Percentiles rank a stretch among this genome's conserved stretches.
These are phyloP conservation scores for Boletales sp. DNA, from an alignment of 768 basidiomycete species.

Conservation along the genomic window DNA sequence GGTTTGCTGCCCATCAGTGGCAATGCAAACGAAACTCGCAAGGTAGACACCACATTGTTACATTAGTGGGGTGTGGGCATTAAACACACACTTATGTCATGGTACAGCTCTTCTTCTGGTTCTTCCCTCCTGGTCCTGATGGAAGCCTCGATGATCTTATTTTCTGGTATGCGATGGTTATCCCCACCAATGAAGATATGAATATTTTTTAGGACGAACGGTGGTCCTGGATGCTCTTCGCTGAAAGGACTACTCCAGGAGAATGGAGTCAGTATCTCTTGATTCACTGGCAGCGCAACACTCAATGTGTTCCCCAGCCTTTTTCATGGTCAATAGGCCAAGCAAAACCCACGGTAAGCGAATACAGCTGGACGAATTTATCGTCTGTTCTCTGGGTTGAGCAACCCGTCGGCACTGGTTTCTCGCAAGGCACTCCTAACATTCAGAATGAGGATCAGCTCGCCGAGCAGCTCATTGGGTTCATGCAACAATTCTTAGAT, in stretches of 20 bases:
- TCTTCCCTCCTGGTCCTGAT: conserved; percentile 73
- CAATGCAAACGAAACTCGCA: conserved; percentile 57
- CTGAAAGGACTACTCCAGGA: conserved; percentile 70
- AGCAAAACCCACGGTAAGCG: conserved; percentile 60
- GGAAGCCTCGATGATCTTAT: conserved; percentile 72
- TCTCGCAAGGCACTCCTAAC: conserved; percentile 65
- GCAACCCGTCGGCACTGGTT: conserved; percentile 79
- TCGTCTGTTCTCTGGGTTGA: conserved; percentile 74
- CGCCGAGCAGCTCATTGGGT: conserved; percentile 51
- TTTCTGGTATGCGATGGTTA: conserved; percentile 51
- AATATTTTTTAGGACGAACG: conserved; percentile 56
- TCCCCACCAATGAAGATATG: background rate
- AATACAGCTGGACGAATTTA: conserved; percentile 77
- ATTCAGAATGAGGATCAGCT: conserved; percentile 57
- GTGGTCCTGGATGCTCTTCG: conserved; percentile 78
- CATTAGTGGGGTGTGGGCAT: too few species aligned
- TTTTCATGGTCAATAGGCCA: conserved; percentile 63
- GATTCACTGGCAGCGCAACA: conserved; percentile 16
- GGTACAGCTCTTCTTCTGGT: conserved; percentile 74
- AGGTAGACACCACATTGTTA: conserved; percentile 36
- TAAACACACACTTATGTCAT: too few species aligned
- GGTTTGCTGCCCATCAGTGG: conserved; percentile 70
- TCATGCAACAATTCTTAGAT: conserved; percentile 71
- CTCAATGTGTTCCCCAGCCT: conserved; percentile 41
- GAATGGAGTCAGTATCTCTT: conserved; percentile 53